Percentiles rank a stretch among this genome's conserved stretches.
These are phyloP conservation scores for Ophiostoma piceae DNA, from an alignment of 2,329 filamentous ascomycete species.

Conservation along the genomic window DNA sequence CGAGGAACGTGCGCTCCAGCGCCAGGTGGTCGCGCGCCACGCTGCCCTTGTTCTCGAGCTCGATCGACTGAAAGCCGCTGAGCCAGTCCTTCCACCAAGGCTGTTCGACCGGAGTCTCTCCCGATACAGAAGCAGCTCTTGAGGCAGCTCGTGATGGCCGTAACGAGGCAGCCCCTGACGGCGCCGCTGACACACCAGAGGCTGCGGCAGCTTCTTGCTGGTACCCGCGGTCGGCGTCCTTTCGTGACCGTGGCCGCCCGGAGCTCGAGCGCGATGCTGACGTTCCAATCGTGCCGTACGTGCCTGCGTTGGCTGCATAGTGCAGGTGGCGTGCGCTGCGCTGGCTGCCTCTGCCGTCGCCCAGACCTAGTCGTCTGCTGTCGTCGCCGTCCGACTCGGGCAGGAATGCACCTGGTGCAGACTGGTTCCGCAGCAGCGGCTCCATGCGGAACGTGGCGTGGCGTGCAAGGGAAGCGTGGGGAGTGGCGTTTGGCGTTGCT, in stretches of 20 bases:
- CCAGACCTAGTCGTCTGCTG: constrained; percentile 18
- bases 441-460: constrained; percentile 23
- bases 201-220: background rate
- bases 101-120: constrained; percentile 29
- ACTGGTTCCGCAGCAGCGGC: constrained; percentile 26
- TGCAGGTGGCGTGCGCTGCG: constrained; percentile 22
- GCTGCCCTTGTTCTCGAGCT: constrained; percentile 80
- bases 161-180: background rate
- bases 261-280: constrained; percentile 14
- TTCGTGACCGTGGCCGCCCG: constrained; percentile 10
- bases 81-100: constrained; percentile 45
- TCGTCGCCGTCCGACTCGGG: constrained; percentile 26
- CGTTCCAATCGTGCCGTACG: constrained; percentile 17
- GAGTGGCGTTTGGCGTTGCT: constrained; percentile 20
- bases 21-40: constrained; percentile 79
- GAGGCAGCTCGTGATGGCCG: background rate
- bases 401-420: constrained; percentile 24
- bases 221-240: background rate
- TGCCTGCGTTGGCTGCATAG: constrained; percentile 23
- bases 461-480: constrained; percentile 9
- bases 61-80: constrained; percentile 54
- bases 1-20: constrained; percentile 76
- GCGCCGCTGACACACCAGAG: background rate
- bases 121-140: background rate
- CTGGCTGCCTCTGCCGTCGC: constrained; percentile 27